Conservation (phyloP, 176 grass and related monocot genomes). For the Musa beccarii region DNA sequence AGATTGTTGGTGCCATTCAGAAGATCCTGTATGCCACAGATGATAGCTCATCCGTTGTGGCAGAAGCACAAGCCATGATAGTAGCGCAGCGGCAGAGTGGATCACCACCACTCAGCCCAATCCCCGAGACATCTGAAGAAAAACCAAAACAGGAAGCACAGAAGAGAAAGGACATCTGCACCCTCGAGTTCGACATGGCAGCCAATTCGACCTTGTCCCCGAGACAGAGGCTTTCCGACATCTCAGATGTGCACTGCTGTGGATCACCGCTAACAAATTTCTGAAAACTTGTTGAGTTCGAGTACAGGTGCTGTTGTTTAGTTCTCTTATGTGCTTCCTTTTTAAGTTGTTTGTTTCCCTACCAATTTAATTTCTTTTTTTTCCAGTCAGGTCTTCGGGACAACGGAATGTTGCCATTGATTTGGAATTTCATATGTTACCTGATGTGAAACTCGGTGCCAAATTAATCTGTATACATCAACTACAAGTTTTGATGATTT, state of each 20-base stretch:
- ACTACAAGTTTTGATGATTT: not conserved
- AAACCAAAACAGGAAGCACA: slow-evolving; percentile 36
- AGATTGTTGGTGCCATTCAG: slow-evolving; percentile 60
- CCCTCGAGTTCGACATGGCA: slow-evolving; percentile 52
- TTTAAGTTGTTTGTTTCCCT: not conserved
- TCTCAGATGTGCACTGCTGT: slow-evolving; percentile 65
- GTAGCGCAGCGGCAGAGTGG: slow-evolving; percentile 39
- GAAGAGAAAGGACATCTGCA: slow-evolving; percentile 78
- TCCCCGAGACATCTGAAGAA: slow-evolving; percentile 51
- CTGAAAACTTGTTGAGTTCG: slow-evolving; percentile 10
- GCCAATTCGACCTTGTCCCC: slow-evolving; percentile 36
- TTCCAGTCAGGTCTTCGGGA: not conserved
- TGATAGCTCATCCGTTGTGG: slow-evolving; percentile 29
- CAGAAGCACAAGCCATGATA: slow-evolving; percentile 55
- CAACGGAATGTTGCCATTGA: not conserved
- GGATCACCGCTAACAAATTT: slow-evolving; percentile 70
- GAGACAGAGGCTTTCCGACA: slow-evolving; percentile 70
- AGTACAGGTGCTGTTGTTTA: not conserved
- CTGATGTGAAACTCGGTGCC: not conserved
- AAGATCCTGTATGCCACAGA: slow-evolving; percentile 74
- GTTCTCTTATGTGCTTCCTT: not conserved
- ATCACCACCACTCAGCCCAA: slow-evolving; percentile 52
- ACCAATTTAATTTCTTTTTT: not conserved
- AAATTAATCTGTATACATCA: not conserved
- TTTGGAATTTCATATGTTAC: not conserved